Base-by-base conservation (phyloP, 1,139 yeast genomes). In the Sugiyamaella grinbergsii region DNA sequence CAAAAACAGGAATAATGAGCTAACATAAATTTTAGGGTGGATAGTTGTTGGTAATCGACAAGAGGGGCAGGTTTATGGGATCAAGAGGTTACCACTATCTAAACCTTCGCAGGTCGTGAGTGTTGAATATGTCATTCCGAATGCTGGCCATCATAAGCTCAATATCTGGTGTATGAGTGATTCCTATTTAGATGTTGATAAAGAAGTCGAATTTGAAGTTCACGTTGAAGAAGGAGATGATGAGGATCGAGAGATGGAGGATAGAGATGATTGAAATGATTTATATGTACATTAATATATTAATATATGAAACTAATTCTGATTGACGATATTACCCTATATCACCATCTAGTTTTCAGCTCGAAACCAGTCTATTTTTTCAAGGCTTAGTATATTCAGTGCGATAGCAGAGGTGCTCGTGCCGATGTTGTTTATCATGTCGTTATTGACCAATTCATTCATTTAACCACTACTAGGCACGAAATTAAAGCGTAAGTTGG, bases 91-190 rank as follows among this genome's bases (percentile, higher is more conserved):
- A 0, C 68, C 78, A 0, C 69, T 89, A 2, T 63, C 73, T 11
- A 75, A 79, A 54, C 82, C 83, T 51, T 64, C 68, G 1, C 88
- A 83, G 61, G 62, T 70, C 2, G 73, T 84, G 16, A 72, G 71
- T 7, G 61, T 93, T 47, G 79, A 78, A 23, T 79, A 87, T 57
- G 72, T 81, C 0, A 65, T 87, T 16, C 83, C 90, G 0, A 74
- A 70, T 2, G 67, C 77, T 3, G 96, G 96, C 0, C 66, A 70
- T 5, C 85, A 82, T 52, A 67, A 75, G 10, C 69, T 90, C 36
- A 79, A 83, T 0, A 71, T 89, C 2, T 91, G 95, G 95, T 83
- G 93, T 62, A 79, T 91, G 68, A 86, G 97, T 69, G 98, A 91
- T 63, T 84, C 95, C 0, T 93, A 91, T 63, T 62, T 88, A 26